Evolutionary conservation across 129 eudicot genomes (phyloP).

Genomic region (Helichrysum umbraculigerum): DNA sequence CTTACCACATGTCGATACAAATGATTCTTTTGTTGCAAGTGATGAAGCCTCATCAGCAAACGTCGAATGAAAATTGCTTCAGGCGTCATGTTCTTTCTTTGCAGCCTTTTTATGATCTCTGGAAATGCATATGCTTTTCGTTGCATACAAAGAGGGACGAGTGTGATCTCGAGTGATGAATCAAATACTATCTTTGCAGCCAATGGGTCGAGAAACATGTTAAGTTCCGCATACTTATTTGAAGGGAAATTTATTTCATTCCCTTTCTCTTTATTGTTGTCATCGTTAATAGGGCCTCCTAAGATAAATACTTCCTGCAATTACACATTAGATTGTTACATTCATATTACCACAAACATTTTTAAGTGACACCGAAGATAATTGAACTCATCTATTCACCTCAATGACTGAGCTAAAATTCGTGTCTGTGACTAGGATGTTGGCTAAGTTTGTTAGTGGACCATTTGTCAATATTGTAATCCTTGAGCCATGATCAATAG

Average conservation of each 20-base stretch:
- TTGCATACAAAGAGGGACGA: constrained; percentile 60
- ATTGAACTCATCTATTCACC: too few species aligned
- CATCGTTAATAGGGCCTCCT: constrained; percentile 60
- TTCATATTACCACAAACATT: not conserved
- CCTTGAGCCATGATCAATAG: constrained; percentile 47
- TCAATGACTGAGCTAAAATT: constrained; percentile 50
- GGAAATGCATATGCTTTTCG: constrained; percentile 43
- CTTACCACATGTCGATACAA: constrained; percentile 66
- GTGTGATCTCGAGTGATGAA: constrained; percentile 59
- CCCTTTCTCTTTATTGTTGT: constrained; percentile 39
- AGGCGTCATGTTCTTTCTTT: constrained; percentile 43
- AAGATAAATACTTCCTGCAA: constrained; percentile 70
- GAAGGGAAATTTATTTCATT: constrained; percentile 62
- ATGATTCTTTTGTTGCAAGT: constrained; percentile 37
- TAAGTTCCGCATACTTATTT: constrained; percentile 66
- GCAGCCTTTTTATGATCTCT: constrained; percentile 38
- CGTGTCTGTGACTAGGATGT: constrained; percentile 54
- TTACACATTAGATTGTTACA: not conserved
- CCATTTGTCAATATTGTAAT: constrained; percentile 75
- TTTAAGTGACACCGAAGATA: not conserved
- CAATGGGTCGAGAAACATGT: constrained; percentile 83
- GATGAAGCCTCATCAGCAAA: constrained; percentile 46
- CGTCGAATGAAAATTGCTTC: constrained; percentile 54
- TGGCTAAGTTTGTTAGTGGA: constrained; percentile 76
- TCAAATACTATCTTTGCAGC: constrained; percentile 72